phyloP scores from a whole-genome alignment of 1,284 basidiomycete species.

The Apiotrichum siamense region DNA sequence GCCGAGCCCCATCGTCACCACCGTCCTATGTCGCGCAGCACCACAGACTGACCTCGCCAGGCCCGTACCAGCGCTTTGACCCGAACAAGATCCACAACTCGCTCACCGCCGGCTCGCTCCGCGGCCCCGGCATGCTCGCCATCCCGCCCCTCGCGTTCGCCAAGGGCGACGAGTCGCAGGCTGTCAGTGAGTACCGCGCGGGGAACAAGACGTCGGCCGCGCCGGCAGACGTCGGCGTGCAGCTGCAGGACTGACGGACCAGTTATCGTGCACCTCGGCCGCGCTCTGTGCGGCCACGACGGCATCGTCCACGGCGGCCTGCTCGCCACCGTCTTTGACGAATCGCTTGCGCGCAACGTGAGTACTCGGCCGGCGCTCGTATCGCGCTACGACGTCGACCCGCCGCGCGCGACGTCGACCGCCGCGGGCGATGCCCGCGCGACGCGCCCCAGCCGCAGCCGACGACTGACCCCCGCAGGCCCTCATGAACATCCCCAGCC shows the following conservation, averaged over 20 bases:
- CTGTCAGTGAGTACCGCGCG: slow-evolving; percentile 43
- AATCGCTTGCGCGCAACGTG: slow-evolving; percentile 74
- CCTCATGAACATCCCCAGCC: slow-evolving; percentile 72
- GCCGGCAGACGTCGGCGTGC: too few species aligned
- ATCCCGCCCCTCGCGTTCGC: slow-evolving; percentile 67
- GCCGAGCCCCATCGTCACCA: too few species aligned
- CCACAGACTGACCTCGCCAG: slow-evolving; percentile 50
- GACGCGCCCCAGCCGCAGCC: neutral
- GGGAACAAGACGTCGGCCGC: too few species aligned
- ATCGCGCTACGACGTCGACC: too few species aligned
- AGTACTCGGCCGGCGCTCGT: too few species aligned
- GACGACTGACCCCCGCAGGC: slow-evolving; percentile 53
- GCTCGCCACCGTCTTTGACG: slow-evolving; percentile 83
- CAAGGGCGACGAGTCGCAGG: slow-evolving; percentile 67
- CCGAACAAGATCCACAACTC: slow-evolving; percentile 67
- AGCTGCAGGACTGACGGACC: neutral
- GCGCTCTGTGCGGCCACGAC: slow-evolving; percentile 79
- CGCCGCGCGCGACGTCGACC: too few species aligned
- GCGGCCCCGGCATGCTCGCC: slow-evolving; percentile 77
- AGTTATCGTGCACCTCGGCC: slow-evolving; percentile 72
- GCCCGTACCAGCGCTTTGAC: slow-evolving; percentile 63
- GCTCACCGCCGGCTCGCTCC: slow-evolving; percentile 74
- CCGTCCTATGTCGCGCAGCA: too few species aligned
- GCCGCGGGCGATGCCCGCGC: too few species aligned
- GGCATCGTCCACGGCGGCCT: slow-evolving; percentile 91